Conservation (phyloP, 768 basidiomycete species). For the Mycena epipterygia region DNA sequence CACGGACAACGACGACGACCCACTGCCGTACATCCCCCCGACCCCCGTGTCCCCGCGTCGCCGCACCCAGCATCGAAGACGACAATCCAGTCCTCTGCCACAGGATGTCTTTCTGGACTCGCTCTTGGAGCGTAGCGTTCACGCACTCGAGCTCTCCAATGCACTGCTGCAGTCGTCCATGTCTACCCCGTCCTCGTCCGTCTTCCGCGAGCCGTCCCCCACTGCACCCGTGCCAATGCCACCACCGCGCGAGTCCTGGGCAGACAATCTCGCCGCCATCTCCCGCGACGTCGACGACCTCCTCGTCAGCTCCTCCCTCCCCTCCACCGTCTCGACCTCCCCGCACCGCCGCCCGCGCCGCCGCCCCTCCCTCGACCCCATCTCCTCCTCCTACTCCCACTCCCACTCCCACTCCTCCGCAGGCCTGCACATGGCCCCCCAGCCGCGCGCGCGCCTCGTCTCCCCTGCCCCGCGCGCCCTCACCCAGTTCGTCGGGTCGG, state of each 20-base stretch:
- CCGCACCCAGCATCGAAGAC: constrained; percentile 43
- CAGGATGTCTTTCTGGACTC: constrained; percentile 78
- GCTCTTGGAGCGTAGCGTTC: constrained; percentile 85
- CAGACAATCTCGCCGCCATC: constrained; percentile 77
- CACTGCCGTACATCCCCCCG: constrained; percentile 51
- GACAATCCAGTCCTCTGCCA: constrained; percentile 43
- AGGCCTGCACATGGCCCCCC: constrained; percentile 61
- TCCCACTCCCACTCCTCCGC: not conserved
- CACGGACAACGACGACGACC: constrained; percentile 45
- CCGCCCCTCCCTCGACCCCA: constrained; percentile 25
- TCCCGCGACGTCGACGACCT: constrained; percentile 72
- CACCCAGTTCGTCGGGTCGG: constrained; percentile 78
- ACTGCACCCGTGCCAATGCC: constrained; percentile 11
- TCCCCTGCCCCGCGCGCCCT: constrained; percentile 81
- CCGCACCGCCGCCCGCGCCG: constrained; percentile 13
- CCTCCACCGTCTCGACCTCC: constrained; percentile 27
- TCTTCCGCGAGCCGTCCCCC: constrained; percentile 45
- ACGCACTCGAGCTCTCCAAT: constrained; percentile 90
- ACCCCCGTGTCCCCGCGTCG: constrained; percentile 43
- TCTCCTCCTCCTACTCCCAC: not conserved
- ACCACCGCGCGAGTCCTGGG: constrained; percentile 58
- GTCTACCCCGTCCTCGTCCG: constrained; percentile 69
- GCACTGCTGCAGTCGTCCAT: constrained; percentile 82
- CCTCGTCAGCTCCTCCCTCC: constrained; percentile 50
- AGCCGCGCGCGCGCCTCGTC: constrained; percentile 67